Evolutionary conservation across 2,329 filamentous ascomycete genomes (phyloP).

Genomic region (Aplosporella prunicola): DNA sequence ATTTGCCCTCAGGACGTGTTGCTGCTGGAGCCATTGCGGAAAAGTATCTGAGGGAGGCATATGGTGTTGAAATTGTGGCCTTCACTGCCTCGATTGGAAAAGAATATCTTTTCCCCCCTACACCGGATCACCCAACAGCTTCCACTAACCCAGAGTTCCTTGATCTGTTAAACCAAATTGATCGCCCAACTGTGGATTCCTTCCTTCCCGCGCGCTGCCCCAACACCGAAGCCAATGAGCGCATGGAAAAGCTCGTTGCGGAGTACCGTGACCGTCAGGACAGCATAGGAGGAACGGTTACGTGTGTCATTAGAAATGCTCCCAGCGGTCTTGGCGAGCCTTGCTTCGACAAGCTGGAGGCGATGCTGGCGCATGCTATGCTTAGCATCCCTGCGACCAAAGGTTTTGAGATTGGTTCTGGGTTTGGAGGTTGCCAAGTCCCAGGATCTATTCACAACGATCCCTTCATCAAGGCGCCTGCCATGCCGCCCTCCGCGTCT

Average conservation of each 20-base stretch:
- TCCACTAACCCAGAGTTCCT: slow-evolving; percentile 74
- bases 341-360: slow-evolving; percentile 92
- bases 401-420: slow-evolving; percentile 90
- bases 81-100: slow-evolving; percentile 80
- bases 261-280: slow-evolving; percentile 69
- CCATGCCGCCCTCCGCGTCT: slow-evolving; percentile 41
- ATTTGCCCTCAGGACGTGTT: slow-evolving; percentile 53
- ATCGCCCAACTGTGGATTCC: slow-evolving; percentile 67
- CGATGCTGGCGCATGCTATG: slow-evolving; percentile 85
- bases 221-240: slow-evolving; percentile 49
- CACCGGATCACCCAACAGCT: slow-evolving; percentile 55
- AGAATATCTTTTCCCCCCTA: slow-evolving; percentile 66
- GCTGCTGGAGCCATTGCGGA: slow-evolving; percentile 88
- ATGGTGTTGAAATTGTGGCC: slow-evolving; percentile 83
- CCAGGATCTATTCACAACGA: slow-evolving; percentile 91
- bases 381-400: slow-evolving; percentile 90
- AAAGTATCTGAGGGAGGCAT: slow-evolving; percentile 73
- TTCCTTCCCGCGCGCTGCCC: slow-evolving; percentile 86
- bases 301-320: slow-evolving; percentile 80
- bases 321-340: slow-evolving; percentile 86
- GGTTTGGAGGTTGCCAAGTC: slow-evolving; percentile 78
- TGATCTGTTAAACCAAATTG: slow-evolving; percentile 60
- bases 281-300: slow-evolving; percentile 90
- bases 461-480: slow-evolving; percentile 58
- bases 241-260: slow-evolving; percentile 73